phyloP scores from a whole-genome alignment of 768 basidiomycete species.

The Trichaptum fuscoviolaceum region DNA sequence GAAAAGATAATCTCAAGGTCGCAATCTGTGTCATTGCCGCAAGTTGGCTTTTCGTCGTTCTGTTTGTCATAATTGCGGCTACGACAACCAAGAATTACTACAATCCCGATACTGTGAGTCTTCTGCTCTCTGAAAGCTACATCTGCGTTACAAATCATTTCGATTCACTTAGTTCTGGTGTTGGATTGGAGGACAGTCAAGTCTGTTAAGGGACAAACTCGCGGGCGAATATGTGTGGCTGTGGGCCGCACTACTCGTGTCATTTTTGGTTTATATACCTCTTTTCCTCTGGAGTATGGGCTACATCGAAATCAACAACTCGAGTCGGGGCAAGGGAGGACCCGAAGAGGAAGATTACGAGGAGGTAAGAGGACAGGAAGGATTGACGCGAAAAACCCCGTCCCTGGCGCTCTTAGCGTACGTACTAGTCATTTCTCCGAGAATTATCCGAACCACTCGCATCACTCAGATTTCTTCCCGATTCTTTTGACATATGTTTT shows the following conservation, averaged over 20 bases:
- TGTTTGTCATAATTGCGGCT: conserved; percentile 25
- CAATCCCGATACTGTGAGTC: conserved; percentile 30
- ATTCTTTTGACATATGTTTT: background rate
- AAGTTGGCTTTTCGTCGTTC: conserved; percentile 32
- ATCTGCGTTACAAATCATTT: background rate
- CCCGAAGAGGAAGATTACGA: background rate
- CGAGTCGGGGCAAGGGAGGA: background rate
- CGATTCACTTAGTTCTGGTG: conserved; percentile 36
- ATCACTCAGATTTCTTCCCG: background rate
- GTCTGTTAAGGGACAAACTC: conserved; percentile 26
- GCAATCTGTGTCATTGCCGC: conserved; percentile 23
- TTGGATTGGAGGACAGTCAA: conserved; percentile 30
- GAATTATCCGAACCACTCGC: background rate
- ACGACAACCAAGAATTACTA: conserved; percentile 18
- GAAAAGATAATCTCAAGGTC: conserved; percentile 20
- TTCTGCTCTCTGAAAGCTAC: background rate
- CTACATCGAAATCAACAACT: background rate
- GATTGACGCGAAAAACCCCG: background rate
- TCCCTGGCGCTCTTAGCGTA: conserved; percentile 1
- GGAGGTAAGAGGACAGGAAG: background rate
- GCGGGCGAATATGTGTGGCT: conserved; percentile 42
- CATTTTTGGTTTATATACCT: conserved; percentile 28
- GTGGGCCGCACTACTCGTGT: conserved; percentile 34
- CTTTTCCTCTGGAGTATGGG: conserved; percentile 31
- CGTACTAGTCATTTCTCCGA: background rate